Conservation (phyloP, 305 asterid genomes). For the Solanum aculeatissimum region DNA sequence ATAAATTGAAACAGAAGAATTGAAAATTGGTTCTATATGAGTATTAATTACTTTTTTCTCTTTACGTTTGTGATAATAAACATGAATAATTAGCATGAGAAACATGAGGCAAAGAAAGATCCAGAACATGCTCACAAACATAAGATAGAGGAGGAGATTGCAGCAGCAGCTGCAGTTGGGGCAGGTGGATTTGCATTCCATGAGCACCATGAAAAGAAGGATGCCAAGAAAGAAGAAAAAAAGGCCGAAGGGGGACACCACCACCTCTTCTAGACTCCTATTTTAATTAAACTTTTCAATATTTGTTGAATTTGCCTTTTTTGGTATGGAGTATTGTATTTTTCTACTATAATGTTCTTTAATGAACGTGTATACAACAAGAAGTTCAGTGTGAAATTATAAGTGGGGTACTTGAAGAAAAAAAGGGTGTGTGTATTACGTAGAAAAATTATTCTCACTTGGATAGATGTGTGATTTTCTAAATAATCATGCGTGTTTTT, state of each 20-base stretch:
- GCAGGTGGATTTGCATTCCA: constrained; percentile 56
- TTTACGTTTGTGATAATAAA: not conserved
- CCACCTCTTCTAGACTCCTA: constrained; percentile 1
- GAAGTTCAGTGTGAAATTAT: not conserved
- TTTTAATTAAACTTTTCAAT: not conserved
- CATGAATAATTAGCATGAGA: constrained; percentile 19
- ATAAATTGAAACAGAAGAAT: no score
- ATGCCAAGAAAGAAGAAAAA: constrained; percentile 33
- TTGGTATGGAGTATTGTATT: not conserved
- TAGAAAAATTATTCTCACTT: not conserved
- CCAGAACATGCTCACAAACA: constrained; percentile 46
- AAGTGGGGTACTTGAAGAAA: not conserved
- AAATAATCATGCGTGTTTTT: not conserved
- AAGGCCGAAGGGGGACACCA: constrained; percentile 42
- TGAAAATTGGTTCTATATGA: not conserved
- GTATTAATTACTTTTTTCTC: not conserved
- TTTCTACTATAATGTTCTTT: not conserved
- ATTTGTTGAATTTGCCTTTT: not conserved
- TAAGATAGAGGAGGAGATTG: constrained; percentile 55
- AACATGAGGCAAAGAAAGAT: constrained; percentile 51
- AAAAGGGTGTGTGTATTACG: not conserved
- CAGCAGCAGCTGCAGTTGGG: constrained; percentile 42
- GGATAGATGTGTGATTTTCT: not conserved
- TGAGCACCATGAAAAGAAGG: constrained; percentile 59
- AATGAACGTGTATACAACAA: not conserved